Evolutionary conservation across 2,329 filamentous ascomycete species (phyloP).

Genomic region (Penicillium brevicompactum): DNA sequence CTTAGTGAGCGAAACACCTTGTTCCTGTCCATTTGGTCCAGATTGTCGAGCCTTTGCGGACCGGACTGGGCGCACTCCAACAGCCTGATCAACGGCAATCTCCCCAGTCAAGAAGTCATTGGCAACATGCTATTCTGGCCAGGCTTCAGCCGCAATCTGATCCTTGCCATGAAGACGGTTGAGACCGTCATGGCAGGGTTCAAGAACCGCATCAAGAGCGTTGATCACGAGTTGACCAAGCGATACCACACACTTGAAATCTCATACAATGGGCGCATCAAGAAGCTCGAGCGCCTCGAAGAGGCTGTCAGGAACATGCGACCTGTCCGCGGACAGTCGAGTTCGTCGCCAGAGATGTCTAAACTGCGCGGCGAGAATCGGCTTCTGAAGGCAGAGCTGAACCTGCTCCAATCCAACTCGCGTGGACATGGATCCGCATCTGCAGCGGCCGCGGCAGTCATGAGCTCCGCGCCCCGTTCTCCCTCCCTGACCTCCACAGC

Average conservation of each 20-base stretch:
- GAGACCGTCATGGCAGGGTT: conserved; percentile 79
- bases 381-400: conserved; percentile 61
- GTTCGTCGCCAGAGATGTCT: conserved; percentile 55
- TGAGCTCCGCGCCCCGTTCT: conserved; percentile 21
- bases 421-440: conserved; percentile 54
- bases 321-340: conserved; percentile 32
- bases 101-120: conserved; percentile 84
- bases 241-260: conserved; percentile 87
- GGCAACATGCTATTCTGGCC: conserved; percentile 74
- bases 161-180: conserved; percentile 83
- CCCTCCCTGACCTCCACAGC: conserved; percentile 25
- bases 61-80: conserved; percentile 90
- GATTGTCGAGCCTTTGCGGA: conserved; percentile 81
- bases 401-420: conserved; percentile 69
- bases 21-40: conserved; percentile 85
- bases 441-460: conserved; percentile 42
- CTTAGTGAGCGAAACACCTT: conserved; percentile 86
- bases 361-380: conserved; percentile 64
- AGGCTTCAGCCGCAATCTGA: conserved; percentile 85
- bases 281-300: conserved; percentile 87
- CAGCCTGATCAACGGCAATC: conserved; percentile 81
- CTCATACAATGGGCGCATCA: conserved; percentile 74
- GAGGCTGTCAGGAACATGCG: conserved; percentile 68
- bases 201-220: conserved; percentile 73
- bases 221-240: conserved; percentile 88